Base-by-base conservation (phyloP, 1,284 basidiomycete genomes). In the Puccinia novopanici region DNA sequence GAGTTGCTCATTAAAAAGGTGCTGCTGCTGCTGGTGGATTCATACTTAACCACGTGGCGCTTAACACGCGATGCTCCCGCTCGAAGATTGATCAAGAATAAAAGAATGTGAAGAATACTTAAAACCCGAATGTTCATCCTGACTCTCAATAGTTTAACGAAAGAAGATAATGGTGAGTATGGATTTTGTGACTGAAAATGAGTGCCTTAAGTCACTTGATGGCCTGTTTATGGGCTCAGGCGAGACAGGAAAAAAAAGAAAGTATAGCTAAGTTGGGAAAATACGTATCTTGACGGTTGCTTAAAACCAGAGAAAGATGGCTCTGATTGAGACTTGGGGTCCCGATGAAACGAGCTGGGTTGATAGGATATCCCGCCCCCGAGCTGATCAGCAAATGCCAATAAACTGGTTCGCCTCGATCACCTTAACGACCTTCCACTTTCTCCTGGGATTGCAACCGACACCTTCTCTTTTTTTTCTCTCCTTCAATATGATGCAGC, bases 51-150 rank as follows among this genome's bases (percentile, higher is more conserved):
- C n/a, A n/a, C n/a, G n/a, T n/a, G n/a, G n/a, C n/a, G n/a, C n/a
- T n/a, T n/a, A n/a, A n/a, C n/a, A 6, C 34, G 34, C 34, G 59
- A 37, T 3, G 59, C 34, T 13, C 34, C 34, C 34, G 59, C 37
- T 63, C 30, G 34, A 22, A 40, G 37, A n/a, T 40, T 40, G 34
- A 40, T 37, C 34, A 63, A 8, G 15, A 63, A 40, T 37, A 63
- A 63, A 63, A 63, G 59, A 63, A 63, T 63, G 59, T 63, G 59
- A 40, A 63, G n/a, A n/a, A 63, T 6, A 63, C 40, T 22, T 40
- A 34, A 63, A 40, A 40, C 6, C 34, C 34, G 19, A 63, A 52
- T 45, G 19, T 52, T 34, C 34, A 63, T 63, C 12, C 19, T 40
- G 17, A 40, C 34, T 63, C 30, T 34, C 13, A 40, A 15, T 1